Evolutionary conservation across 78 protist genomes (phyloP).

Genomic region (Neovahlkampfia damariscottae): DNA sequence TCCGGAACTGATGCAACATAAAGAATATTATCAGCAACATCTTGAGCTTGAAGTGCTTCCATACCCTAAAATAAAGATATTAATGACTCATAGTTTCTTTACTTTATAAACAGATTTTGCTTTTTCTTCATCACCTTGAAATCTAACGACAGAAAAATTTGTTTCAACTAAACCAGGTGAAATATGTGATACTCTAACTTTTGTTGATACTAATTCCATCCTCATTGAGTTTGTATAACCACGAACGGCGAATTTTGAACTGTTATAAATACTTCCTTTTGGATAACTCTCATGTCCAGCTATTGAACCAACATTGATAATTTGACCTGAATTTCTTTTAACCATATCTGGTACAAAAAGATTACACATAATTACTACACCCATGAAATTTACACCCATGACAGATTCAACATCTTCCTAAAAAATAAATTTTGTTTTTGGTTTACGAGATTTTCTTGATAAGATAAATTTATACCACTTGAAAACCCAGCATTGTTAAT

Average conservation of each 20-base stretch:
- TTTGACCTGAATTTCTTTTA: too few species aligned
- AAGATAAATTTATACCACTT: too few species aligned
- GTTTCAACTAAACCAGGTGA: constrained; percentile 62
- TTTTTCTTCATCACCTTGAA: constrained; percentile 37
- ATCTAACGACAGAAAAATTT: too few species aligned
- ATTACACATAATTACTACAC: too few species aligned
- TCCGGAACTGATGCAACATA: constrained; percentile 40
- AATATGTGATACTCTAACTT: constrained; percentile 47
- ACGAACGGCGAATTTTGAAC: constrained; percentile 57
- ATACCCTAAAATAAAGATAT: too few species aligned
- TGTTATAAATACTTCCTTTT: constrained; percentile 49
- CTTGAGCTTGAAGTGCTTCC: constrained; percentile 28
- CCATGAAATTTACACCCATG: too few species aligned
- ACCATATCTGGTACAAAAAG: too few species aligned
- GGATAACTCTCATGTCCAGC: constrained; percentile 46
- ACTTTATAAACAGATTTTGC: constrained; percentile 39
- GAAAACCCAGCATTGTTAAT: too few species aligned
- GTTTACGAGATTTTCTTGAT: too few species aligned
- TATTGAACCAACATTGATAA: constrained; percentile 19
- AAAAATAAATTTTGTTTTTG: too few species aligned
- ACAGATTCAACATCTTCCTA: too few species aligned
- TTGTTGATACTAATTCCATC: constrained; percentile 44
- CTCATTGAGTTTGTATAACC: constrained; percentile 44
- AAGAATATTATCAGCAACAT: constrained; percentile 46
- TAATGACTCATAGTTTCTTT: too few species aligned